These are phyloP conservation scores for Ophioceras dolichostomum DNA, from an alignment of 2,329 filamentous ascomycete genomes.

Conservation along the genomic window DNA sequence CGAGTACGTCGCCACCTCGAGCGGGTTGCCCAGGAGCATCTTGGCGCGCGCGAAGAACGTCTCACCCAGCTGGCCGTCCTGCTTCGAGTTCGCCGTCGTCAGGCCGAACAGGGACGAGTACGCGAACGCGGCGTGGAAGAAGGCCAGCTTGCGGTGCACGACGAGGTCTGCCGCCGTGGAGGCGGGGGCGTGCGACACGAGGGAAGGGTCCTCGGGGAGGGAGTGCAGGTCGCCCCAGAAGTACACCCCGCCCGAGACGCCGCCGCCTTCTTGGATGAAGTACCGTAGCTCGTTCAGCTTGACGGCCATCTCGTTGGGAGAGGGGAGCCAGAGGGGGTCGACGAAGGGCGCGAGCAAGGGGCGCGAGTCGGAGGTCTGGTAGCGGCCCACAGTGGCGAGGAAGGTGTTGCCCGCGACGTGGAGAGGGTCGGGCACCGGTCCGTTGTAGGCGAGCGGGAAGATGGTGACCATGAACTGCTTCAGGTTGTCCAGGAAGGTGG, in stretches of 20 bases:
- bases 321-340: slow-evolving; percentile 26
- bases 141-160: slow-evolving; percentile 23
- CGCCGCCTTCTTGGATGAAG: slow-evolving; percentile 32
- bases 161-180: slow-evolving; percentile 1
- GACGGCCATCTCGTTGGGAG: slow-evolving; percentile 19
- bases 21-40: slow-evolving; percentile 30
- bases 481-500: slow-evolving; percentile 34
- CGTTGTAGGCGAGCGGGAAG: slow-evolving; percentile 18
- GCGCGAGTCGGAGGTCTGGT: slow-evolving; percentile 33
- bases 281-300: slow-evolving; percentile 27
- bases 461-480: slow-evolving; percentile 32
- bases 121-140: slow-evolving; percentile 34
- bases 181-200: slow-evolving; percentile 8
- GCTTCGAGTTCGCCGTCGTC: slow-evolving; percentile 15
- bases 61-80: slow-evolving; percentile 24
- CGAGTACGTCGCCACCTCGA: slow-evolving; percentile 27
- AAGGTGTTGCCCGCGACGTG: slow-evolving; percentile 17
- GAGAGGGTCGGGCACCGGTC: slow-evolving; percentile 6
- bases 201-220: slow-evolving; percentile 13
- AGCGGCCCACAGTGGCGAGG: slow-evolving; percentile 27
- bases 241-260: slow-evolving; percentile 31
- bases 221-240: slow-evolving; percentile 31
- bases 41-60: slow-evolving; percentile 30
- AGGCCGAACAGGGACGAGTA: slow-evolving; percentile 20
- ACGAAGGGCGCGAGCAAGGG: slow-evolving; percentile 23